Evolutionary conservation across 192 early-diverging fungal genomes (phyloP), one percentile per base, ranked within the genome.

Genomic region (Gaertneriomyces sp.): DNA sequence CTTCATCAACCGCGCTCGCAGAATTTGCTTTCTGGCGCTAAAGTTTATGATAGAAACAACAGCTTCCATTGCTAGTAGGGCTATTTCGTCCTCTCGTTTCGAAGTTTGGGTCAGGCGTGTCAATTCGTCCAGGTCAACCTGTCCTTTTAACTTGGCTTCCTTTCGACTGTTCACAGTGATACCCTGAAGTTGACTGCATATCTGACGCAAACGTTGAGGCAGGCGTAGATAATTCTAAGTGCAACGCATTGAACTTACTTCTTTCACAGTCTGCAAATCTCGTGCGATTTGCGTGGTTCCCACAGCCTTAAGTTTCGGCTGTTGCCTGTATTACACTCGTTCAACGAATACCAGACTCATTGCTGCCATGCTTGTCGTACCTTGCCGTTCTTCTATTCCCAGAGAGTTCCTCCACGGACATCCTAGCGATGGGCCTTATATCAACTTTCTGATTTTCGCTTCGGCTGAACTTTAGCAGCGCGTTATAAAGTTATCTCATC

Each of bases 21-120:
- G 56, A 19, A 76, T 76, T 20, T 82, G 73, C 65, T 76, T 81
- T 41, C 82, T 49, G 10, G 60, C 42, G 17, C 63, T 56, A 14
- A 74, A 55, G 64, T 79, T 80, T 60, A 82, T 70, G 61, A 85
- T 82, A 14, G 78, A 42, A n/a, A 85, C 73, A 7, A 78, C 68
- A 0, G 78, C 77, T 53, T 85, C 82, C 72, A 82, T 80, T 39
- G 70, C 73, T n/a, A 83, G 20, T 8, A 78, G 43, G 14, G 68
- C 60, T 53, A 79, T 63, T 46, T 78, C 68, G 63, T 83, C 81
- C 16, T 83, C 76, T n/a, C 62, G 54, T 52, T 77, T 71, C 14
- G 77, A 77, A 17, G 53, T 68, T 42, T 79, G 75, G 11, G 76
- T 82, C 64, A 79, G 11, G 17, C 52, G n/a, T 61, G 76, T 52